Percentiles rank a stretch among this genome's conserved stretches.
Conservation (phyloP, 2,329 filamentous ascomycete genomes). For the Tolypocladium tropicale region DNA sequence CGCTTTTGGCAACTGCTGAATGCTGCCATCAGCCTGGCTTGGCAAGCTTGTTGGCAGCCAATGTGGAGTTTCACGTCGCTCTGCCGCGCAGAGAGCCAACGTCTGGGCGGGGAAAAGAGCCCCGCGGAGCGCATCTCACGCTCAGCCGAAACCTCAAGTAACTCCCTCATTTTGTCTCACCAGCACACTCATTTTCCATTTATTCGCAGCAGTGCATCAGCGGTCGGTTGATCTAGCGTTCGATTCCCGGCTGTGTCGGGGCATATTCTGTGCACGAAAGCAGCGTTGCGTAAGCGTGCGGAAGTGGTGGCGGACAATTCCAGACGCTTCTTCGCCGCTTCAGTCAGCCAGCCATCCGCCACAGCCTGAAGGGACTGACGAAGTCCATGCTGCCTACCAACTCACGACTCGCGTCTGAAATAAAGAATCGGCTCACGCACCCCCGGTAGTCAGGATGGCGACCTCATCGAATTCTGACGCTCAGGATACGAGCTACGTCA, state of each 20-base stretch:
- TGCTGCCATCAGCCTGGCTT: too few species aligned
- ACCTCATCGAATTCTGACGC: slow-evolving; percentile 33
- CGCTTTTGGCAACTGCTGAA: neutral
- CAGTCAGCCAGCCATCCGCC: slow-evolving; percentile 3
- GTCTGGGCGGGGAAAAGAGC: neutral
- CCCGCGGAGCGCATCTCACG: neutral
- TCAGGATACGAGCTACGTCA: slow-evolving; percentile 53
- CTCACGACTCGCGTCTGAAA: neutral
- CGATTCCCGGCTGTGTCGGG: neutral
- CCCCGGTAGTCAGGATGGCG: slow-evolving; percentile 33
- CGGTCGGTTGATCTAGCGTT: neutral
- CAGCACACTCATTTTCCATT: neutral
- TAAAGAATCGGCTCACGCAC: slow-evolving; percentile 6
- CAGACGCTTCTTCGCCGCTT: slow-evolving; percentile 18
- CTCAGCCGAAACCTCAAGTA: neutral
- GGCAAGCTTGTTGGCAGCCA: too few species aligned
- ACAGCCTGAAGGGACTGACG: slow-evolving; percentile 11
- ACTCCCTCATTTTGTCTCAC: neutral
- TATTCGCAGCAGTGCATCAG: neutral
- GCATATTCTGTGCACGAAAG: neutral
- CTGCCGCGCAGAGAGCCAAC: too few species aligned
- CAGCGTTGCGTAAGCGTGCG: neutral
- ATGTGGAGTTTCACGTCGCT: neutral
- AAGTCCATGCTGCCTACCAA: slow-evolving; percentile 16
- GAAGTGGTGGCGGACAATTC: slow-evolving; percentile 14